These are phyloP conservation scores for Colletotrichum spinosum DNA, from an alignment of 2,329 filamentous ascomycete genomes.

Conservation along the genomic window DNA sequence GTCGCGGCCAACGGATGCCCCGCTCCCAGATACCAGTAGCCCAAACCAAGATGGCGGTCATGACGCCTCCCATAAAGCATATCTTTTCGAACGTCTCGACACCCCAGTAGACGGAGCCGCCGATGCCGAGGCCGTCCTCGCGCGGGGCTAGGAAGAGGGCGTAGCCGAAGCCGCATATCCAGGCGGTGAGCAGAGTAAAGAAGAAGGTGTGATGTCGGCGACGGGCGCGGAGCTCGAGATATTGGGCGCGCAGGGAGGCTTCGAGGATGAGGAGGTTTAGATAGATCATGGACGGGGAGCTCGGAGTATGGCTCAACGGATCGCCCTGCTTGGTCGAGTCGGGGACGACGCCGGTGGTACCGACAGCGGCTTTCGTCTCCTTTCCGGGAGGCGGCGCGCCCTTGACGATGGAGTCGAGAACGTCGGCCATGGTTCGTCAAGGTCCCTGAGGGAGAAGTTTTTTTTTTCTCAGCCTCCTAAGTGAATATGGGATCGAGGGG, in stretches of 20 bases:
- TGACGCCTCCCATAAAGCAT: conserved; percentile 88
- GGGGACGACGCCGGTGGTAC: conserved; percentile 57
- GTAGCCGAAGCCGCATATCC: conserved; percentile 89
- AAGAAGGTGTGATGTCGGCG: conserved; percentile 95
- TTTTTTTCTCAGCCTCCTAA: conserved; percentile 8
- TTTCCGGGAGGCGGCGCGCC: conserved; percentile 79
- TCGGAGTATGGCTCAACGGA: conserved; percentile 85
- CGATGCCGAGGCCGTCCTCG: conserved; percentile 91
- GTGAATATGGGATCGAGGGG: conserved; percentile 21
- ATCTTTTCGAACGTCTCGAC: conserved; percentile 92
- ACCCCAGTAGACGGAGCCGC: conserved; percentile 96
- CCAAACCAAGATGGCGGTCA: conserved; percentile 90
- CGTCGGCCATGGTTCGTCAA: conserved; percentile 66
- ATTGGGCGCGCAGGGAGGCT: conserved; percentile 91
- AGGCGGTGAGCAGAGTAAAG: conserved; percentile 79
- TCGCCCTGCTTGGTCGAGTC: conserved; percentile 66
- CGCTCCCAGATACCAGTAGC: conserved; percentile 96
- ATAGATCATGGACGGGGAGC: conserved; percentile 95
- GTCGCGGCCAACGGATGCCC: conserved; percentile 91
- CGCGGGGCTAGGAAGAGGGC: conserved; percentile 94
- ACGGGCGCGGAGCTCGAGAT: conserved; percentile 88
- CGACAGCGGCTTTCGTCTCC: conserved; percentile 46
- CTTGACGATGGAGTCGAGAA: conserved; percentile 91
- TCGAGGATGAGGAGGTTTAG: conserved; percentile 98
- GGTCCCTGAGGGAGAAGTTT: conserved; percentile 8